Percentiles rank a stretch among this genome's conserved stretches.
These are phyloP conservation scores for Cladorrhinum sp. DNA, from an alignment of 2,329 filamentous ascomycete genomes.

Conservation along the genomic window DNA sequence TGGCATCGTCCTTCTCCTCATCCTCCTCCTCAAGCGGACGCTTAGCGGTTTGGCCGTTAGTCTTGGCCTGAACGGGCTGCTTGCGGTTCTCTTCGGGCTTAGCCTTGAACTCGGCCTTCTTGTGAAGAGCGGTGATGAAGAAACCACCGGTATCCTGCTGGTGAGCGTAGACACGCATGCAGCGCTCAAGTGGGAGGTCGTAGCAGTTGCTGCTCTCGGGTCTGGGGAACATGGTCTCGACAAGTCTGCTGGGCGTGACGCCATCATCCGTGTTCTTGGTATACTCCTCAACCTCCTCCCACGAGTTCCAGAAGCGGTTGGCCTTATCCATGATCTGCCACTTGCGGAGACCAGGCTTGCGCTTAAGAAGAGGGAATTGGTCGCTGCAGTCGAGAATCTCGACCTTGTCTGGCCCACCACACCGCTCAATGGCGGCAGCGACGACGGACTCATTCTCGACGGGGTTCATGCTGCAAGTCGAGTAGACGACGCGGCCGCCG, in stretches of 20 bases:
- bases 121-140: constrained; percentile 94
- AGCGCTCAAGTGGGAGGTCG: constrained; percentile 77
- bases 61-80: constrained; percentile 23
- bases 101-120: constrained; percentile 79
- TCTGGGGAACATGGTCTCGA: constrained; percentile 78
- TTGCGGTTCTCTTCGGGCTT: constrained; percentile 64
- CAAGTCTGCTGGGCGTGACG: constrained; percentile 62
- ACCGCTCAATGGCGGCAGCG: constrained; percentile 81
- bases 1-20: constrained; percentile 33
- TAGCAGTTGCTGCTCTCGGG: constrained; percentile 52
- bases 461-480: constrained; percentile 98
- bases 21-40: constrained; percentile 33
- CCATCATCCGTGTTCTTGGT: constrained; percentile 59
- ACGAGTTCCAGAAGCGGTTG: constrained; percentile 73
- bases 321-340: constrained; percentile 94
- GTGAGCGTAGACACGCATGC: constrained; percentile 92
- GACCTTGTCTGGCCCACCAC: constrained; percentile 78
- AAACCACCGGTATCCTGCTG: constrained; percentile 95
- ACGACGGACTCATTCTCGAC: constrained; percentile 95
- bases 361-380: constrained; percentile 71
- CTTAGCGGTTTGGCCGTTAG: constrained; percentile 30
- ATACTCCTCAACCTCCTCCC: constrained; percentile 74
- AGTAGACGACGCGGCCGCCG: constrained; percentile 92
- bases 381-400: constrained; percentile 80
- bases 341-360: constrained; percentile 69